A percentile compares a stretch with the other conserved stretches of the same genome.
Conservation (phyloP, 2,329 filamentous ascomycete genomes). For the Diaporthe destruens region DNA sequence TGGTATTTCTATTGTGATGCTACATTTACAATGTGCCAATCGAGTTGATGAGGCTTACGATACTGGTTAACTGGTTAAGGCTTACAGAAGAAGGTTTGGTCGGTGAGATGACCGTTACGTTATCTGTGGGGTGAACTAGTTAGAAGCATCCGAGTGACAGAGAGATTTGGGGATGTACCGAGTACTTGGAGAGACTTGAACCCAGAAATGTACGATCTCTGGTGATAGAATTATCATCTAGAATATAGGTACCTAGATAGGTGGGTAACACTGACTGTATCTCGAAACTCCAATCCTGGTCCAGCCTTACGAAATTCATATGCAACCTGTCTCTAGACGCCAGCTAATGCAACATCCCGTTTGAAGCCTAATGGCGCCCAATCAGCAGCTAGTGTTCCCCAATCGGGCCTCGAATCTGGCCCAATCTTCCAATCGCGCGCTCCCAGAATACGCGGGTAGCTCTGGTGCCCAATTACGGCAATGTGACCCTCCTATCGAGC, state of each 20-base stretch:
- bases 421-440: background rate
- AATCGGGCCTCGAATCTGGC: background rate
- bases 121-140: background rate
- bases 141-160: too few species aligned
- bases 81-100: background rate
- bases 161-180: background rate
- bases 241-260: background rate
- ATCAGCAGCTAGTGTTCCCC: background rate
- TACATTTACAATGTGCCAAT: background rate
- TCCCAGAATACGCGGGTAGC: background rate
- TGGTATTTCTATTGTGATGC: too few species aligned
- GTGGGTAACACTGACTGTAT: background rate
- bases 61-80: too few species aligned
- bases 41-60: background rate
- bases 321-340: conserved; percentile 9
- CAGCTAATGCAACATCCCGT: conserved; percentile 16
- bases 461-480: background rate
- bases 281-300: conserved; percentile 5
- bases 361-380: background rate
- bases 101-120: background rate
- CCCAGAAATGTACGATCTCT: too few species aligned
- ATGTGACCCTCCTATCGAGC: too few species aligned
- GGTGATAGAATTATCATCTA: background rate
- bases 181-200: too few species aligned
- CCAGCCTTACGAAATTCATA: background rate